Percentiles rank a stretch among this genome's conserved stretches.
Conservation (phyloP, 2,329 filamentous ascomycete genomes). For the Calonectria hongkongensis region DNA sequence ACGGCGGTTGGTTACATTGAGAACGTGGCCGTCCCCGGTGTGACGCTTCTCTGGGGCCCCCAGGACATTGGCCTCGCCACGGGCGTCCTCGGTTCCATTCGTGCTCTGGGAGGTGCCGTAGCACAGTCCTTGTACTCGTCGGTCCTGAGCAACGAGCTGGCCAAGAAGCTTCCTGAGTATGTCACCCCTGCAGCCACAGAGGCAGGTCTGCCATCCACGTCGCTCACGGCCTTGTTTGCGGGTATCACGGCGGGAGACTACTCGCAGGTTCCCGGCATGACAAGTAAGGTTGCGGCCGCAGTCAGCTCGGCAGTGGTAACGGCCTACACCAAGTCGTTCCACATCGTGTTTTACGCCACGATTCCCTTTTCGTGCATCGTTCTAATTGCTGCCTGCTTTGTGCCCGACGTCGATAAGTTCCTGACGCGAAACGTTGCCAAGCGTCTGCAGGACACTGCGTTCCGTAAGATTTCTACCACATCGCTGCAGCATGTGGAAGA, state of each 20-base stretch:
- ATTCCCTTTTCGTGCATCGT: constrained; percentile 64
- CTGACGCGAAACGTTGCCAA: constrained; percentile 66
- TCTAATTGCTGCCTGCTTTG: constrained; percentile 61
- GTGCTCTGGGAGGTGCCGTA: constrained; percentile 63
- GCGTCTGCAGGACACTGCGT: constrained; percentile 58
- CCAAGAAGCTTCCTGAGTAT: constrained; percentile 57
- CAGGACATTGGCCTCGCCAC: constrained; percentile 67
- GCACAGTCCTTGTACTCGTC: constrained; percentile 61
- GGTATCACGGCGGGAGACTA: constrained; percentile 58
- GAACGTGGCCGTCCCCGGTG: constrained; percentile 64
- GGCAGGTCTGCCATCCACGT: constrained; percentile 60
- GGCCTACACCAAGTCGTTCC: constrained; percentile 66
- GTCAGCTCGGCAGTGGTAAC: constrained; percentile 60
- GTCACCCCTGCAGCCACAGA: constrained; percentile 59
- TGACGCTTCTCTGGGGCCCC: constrained; percentile 66
- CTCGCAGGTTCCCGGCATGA: constrained; percentile 59
- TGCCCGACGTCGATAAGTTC: constrained; percentile 65
- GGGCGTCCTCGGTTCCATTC: constrained; percentile 67
- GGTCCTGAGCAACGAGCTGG: constrained; percentile 61
- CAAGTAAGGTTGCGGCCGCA: constrained; percentile 56
- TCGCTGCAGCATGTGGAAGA: constrained; percentile 29
- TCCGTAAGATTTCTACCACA: constrained; percentile 36
- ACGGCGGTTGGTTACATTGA: constrained; percentile 62
- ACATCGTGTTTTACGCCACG: constrained; percentile 64
- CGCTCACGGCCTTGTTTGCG: constrained; percentile 58